These are phyloP conservation scores for Auriscalpium orientale DNA, from an alignment of 768 basidiomycete species.

Conservation along the genomic window DNA sequence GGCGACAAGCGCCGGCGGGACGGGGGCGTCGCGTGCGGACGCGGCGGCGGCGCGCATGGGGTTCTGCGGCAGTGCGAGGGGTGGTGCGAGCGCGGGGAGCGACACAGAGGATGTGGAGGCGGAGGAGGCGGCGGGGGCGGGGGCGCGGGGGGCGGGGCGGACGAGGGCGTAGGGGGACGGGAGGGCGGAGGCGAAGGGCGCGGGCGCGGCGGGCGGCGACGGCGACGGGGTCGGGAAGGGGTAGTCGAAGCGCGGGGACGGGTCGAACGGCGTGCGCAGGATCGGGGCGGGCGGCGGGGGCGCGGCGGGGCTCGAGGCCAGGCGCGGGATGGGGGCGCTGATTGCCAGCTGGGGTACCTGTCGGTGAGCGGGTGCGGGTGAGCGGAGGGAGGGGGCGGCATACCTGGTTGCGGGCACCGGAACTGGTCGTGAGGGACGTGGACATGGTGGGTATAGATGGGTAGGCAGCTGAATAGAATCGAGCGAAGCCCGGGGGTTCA, in stretches of 20 bases:
- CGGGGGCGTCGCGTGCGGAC: not conserved
- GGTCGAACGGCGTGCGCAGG: slow-evolving; percentile 1
- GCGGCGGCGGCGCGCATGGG: not conserved
- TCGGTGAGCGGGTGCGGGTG: too few relatives aligned
- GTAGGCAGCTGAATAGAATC: too few relatives aligned
- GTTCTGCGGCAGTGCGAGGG: not conserved
- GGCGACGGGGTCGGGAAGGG: not conserved
- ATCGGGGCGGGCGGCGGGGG: not conserved
- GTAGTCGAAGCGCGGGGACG: slow-evolving; percentile 1
- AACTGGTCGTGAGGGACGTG: too few relatives aligned
- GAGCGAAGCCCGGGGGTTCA: too few relatives aligned
- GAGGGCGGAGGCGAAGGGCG: not conserved
- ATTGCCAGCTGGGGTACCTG: too few relatives aligned
- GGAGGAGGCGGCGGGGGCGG: not conserved
- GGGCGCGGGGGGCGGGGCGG: too few relatives aligned
- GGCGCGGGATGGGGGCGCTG: too few relatives aligned
- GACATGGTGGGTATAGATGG: too few relatives aligned
- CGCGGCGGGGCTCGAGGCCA: too few relatives aligned
- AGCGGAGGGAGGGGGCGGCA: too few relatives aligned
- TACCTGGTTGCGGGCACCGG: too few relatives aligned
- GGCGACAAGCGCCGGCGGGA: not conserved
- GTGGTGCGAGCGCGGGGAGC: not conserved
- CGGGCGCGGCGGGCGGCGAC: not conserved
- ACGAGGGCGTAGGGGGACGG: too few relatives aligned
- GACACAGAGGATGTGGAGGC: not conserved